Evolutionary conservation across 176 grass and related monocot genomes (phyloP).

Genomic region (Eragrostis nindensis): DNA sequence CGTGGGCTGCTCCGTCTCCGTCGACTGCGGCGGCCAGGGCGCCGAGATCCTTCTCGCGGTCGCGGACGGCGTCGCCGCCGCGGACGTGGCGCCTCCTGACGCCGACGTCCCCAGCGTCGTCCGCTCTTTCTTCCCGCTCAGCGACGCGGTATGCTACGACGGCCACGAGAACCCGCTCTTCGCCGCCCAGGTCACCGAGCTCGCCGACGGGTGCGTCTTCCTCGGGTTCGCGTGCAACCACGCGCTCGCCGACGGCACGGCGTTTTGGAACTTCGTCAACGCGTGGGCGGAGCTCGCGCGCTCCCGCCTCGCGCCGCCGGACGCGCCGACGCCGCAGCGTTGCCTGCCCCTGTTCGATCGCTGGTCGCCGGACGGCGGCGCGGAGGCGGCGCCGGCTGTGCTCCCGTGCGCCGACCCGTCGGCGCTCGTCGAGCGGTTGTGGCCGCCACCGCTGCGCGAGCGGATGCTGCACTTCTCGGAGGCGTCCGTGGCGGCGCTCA

Average conservation of each 20-base stretch:
- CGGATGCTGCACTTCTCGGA: constrained; percentile 53
- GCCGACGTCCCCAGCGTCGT: too few species aligned
- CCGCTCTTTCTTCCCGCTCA: too few species aligned
- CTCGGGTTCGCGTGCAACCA: too few species aligned
- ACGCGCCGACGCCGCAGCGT: background rate
- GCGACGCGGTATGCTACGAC: too few species aligned
- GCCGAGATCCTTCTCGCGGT: background rate
- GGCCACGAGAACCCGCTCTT: too few species aligned
- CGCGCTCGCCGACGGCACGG: background rate
- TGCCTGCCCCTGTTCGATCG: background rate
- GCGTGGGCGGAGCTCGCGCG: background rate
- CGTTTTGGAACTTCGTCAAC: background rate
- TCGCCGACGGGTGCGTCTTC: too few species aligned
- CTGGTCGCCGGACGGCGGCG: background rate
- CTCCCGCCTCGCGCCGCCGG: background rate
- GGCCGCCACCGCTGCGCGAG: constrained; percentile 24
- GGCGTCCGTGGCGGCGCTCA: constrained; percentile 38
- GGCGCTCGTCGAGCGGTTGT: constrained; percentile 17
- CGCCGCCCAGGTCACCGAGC: too few species aligned
- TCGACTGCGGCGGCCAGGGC: constrained; percentile 7
- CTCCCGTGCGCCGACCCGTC: constrained; percentile 29
- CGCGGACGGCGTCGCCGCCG: too few species aligned
- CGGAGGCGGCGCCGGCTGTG: too few species aligned
- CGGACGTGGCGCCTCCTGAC: too few species aligned
- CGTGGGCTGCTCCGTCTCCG: constrained; percentile 32